A percentile compares a stretch with the other conserved stretches of the same genome.
These are phyloP conservation scores for Effrenium voratum DNA, from an alignment of 73 alveolate genomes.

Conservation along the genomic window DNA sequence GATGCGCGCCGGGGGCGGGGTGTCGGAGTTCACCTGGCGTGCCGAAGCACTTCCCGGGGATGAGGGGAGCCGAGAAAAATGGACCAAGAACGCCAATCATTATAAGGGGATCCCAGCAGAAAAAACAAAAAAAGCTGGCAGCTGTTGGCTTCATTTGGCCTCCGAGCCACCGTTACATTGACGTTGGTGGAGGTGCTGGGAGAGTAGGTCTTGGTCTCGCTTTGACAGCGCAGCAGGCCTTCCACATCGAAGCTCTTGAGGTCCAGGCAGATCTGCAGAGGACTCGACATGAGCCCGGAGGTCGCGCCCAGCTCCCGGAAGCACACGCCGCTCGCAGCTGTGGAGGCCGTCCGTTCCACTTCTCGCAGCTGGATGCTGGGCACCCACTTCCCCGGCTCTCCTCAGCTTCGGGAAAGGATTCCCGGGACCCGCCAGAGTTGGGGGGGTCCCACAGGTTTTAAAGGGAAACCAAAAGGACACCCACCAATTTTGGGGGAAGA, in stretches of 20 bases:
- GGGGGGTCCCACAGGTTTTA: no score
- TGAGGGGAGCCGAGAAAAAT: not conserved
- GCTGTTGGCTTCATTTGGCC: not conserved
- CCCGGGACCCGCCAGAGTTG: no score
- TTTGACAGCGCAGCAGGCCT: conserved; percentile 38
- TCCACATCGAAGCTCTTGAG: conserved; percentile 44
- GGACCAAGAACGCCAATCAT: not conserved
- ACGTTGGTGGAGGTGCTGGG: not conserved
- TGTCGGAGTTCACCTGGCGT: not conserved
- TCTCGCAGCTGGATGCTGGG: not conserved
- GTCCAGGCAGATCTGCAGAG: conserved; percentile 59
- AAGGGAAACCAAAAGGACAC: no score
- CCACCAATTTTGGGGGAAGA: no score
- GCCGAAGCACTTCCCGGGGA: not conserved
- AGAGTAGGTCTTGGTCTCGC: conserved; percentile 21
- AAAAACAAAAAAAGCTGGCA: not conserved
- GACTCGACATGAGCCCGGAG: not conserved
- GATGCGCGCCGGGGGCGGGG: conserved; percentile 36
- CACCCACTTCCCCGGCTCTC: conserved; percentile 62
- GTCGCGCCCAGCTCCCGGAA: conserved; percentile 69
- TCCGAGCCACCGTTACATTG: not conserved
- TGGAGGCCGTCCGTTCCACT: conserved; percentile 34
- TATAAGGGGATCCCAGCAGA: not conserved
- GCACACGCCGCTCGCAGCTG: conserved; percentile 70
- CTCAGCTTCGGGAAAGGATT: no score